Evolutionary conservation across 2,329 filamentous ascomycete species (phyloP), one percentile per base, ranked within the genome.

Genomic region (Fusarium nematophilum): DNA sequence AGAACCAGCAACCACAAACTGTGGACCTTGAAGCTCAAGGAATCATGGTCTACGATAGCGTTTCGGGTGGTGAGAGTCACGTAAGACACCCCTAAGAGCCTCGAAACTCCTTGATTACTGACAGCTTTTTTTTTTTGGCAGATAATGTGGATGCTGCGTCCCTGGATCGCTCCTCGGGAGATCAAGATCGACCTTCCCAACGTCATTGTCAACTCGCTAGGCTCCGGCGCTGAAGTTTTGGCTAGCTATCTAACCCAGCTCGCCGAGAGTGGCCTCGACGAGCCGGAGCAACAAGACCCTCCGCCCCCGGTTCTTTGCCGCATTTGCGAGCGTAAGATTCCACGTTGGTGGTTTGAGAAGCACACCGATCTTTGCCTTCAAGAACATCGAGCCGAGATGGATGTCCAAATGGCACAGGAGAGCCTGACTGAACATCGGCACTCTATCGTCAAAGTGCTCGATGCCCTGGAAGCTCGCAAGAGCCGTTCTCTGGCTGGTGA

Each of bases 131-230:
- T 6, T 40, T 56, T 53, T 64, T 68, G 13, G 42, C 37, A 97
- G 92, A 96, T 92, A 14, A 99, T 99, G 96, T 99, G 95, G 95
- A 99, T 99, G 93, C 87, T 99, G 66, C 91, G 95, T 63, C 95
- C 94, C 3, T 96, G 93, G 76, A 89, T 93, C 33, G 85, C 90
- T 33, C 91, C 94, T 6, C 87, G 93, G 64, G 93, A 98, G 79
- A 92, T 99, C 71, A 96, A 96, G 62, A 98, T 99, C 67, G 95
- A 98, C 73, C 85, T 99, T 6, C 94, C 96, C 13, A 82, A 87
- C 53, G 80, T 97, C 23, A 89, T 99, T 57, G 93, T 98, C 45
- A 93, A 98, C 69, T 94, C 93, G 2, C 83, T 99, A 13, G 95
- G 95, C 30, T 93, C 96, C 23, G 95, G 95, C 31, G 96, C 95